Base-by-base conservation (phyloP, 495 filamentous ascomycete genomes). In the Filosporella fistucella region DNA sequence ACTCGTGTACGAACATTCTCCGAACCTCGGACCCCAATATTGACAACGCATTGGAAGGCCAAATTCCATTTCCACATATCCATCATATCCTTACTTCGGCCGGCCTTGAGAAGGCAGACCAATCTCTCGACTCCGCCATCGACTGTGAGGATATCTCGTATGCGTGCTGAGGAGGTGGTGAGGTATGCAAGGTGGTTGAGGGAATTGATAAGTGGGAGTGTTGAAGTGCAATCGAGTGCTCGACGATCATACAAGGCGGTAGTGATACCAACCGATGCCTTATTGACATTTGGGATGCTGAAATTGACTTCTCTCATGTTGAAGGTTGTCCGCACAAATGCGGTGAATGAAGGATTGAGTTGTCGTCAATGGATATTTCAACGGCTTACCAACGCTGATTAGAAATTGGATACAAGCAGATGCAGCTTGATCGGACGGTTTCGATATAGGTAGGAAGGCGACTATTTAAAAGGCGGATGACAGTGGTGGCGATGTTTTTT, bases 61-160 rank as follows among this genome's bases (percentile, higher is more conserved):
- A 98, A 75, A 60, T 96, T 98, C 93, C 93, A 98, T 71, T 97
- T 97, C 94, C 93, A 98, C 86, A 94, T 94, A 61, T 95, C 91
- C 91, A 96, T 96, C 82, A 96, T 81, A 64, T 97, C 90, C 71
- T 89, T 89, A 62, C 88, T 95, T 63, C 90, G 77, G 52, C 93
- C 93, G 65, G 93, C 86, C 69, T 98, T 98, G 60, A 98, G 79
- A 63, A 98, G 96, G 76, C 88, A 95, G 62, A 98, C 89, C 53
- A 98, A 70, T 53, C 91, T 68, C 75, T 98, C 93, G 59, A 97
- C 88, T 38, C 93, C 93, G 65, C 93, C 93, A 85, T 98, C 93
- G 65, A 98, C 88, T 28, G 90, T 96, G 41, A 98, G 79, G 50
- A 98, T 98, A 61, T 98, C 93, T 47, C 93, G 80, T 63, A 98